Percentiles rank a stretch among this genome's conserved stretches.
These are phyloP conservation scores for Alliaria petiolata DNA, from an alignment of 345 rosid species.

Conservation along the genomic window DNA sequence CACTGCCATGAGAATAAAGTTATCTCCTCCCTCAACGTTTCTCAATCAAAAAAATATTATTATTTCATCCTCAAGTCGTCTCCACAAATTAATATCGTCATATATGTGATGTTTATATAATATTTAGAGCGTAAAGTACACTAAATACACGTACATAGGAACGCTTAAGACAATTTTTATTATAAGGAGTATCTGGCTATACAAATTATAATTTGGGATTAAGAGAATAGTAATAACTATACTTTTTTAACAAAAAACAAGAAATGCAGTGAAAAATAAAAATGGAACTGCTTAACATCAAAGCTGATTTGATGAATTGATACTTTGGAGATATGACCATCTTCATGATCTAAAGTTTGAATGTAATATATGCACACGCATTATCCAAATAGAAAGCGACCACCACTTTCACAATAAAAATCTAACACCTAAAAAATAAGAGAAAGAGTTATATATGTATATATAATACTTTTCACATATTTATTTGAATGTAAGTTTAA, in stretches of 20 bases:
- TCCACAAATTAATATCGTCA: too few species aligned
- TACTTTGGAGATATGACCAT: slow-evolving; percentile 26
- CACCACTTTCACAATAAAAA: slow-evolving; percentile 18
- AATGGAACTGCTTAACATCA: slow-evolving; percentile 28
- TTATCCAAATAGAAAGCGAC: slow-evolving; percentile 26
- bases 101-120: too few species aligned
- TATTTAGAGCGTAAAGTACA: not conserved
- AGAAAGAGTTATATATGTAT: not conserved
- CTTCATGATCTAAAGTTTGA: slow-evolving; percentile 20
- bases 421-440: not conserved
- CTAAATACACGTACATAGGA: not conserved
- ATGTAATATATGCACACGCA: slow-evolving; percentile 28
- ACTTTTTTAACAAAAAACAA: not conserved
- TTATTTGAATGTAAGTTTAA: not conserved
- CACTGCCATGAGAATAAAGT: slow-evolving; percentile 2
- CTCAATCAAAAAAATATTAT: not conserved
- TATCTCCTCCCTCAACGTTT: not conserved
- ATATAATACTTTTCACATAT: not conserved
- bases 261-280: not conserved
- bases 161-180: not conserved
- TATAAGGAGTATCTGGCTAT: not conserved
- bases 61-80: too few species aligned
- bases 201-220: not conserved
- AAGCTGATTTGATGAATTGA: slow-evolving; percentile 38
- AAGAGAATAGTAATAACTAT: not conserved